phyloP scores from a whole-genome alignment of 495 filamentous ascomycete species.

The Penicillium malachiteum region DNA sequence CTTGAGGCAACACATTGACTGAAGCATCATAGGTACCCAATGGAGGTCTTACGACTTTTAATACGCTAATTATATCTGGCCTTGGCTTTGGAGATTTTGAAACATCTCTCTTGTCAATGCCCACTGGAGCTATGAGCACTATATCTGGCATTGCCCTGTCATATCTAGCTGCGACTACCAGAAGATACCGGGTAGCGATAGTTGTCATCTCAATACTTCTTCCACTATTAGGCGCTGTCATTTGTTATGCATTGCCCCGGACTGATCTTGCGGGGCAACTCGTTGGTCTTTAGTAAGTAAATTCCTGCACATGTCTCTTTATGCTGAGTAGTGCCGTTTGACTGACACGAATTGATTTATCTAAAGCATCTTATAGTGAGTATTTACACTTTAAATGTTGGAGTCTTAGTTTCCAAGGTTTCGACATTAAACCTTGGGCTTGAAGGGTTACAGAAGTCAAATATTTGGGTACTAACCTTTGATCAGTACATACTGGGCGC shows the following conservation, averaged over 20 bases:
- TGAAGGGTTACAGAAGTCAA: too few relatives aligned
- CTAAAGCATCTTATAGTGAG: too few relatives aligned
- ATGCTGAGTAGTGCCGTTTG: too few relatives aligned
- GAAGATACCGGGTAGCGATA: not conserved
- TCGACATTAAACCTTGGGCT: too few relatives aligned
- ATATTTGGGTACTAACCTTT: not conserved
- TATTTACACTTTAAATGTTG: too few relatives aligned
- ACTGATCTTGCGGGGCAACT: conserved; percentile 1
- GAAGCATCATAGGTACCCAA: conserved; percentile 34
- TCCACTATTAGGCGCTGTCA: not conserved
- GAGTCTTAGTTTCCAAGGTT: too few relatives aligned
- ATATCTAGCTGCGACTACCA: conserved; percentile 14
- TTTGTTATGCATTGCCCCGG: not conserved
- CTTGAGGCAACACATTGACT: too few relatives aligned
- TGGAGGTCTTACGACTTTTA: conserved; percentile 31
- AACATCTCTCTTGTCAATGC: conserved; percentile 23
- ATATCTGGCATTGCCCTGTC: conserved; percentile 19
- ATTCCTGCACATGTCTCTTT: too few relatives aligned
- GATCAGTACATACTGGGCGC: conserved; percentile 3
- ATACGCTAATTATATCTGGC: conserved; percentile 23
- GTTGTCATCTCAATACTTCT: not conserved
- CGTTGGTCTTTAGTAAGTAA: conserved; percentile 4
- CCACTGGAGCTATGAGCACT: conserved; percentile 25
- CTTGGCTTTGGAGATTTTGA: conserved; percentile 22
- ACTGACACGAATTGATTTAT: too few relatives aligned